Evolutionary conservation across 2,329 filamentous ascomycete genomes (phyloP).

Genomic region (Hirsutella rhossiliensis): DNA sequence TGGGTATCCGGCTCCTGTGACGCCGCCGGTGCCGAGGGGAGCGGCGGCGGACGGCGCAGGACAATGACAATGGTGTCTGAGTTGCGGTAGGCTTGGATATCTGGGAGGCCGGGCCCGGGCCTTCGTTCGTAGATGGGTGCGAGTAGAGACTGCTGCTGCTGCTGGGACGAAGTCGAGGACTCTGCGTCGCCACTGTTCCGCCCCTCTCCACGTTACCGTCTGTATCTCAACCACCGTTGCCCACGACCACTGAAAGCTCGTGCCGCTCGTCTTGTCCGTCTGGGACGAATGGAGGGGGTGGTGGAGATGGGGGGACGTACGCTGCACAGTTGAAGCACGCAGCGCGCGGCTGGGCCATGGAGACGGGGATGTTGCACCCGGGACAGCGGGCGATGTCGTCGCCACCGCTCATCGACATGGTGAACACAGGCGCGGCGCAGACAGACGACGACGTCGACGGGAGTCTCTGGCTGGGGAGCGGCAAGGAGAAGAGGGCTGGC

Average conservation of each 20-base stretch:
- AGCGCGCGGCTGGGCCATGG: constrained; percentile 5
- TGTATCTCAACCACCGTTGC: too few relatives aligned
- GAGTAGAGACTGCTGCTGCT: background rate
- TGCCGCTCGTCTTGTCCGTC: too few relatives aligned
- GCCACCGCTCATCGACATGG: background rate
- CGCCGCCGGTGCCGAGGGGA: too few relatives aligned
- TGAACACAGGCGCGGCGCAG: too few relatives aligned
- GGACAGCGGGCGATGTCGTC: constrained; percentile 7
- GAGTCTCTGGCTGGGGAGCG: too few relatives aligned
- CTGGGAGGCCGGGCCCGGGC: background rate
- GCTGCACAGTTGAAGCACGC: constrained; percentile 9
- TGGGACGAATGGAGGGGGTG: background rate
- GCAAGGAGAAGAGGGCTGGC: too few relatives aligned
- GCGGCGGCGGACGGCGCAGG: background rate
- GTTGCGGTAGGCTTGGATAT: background rate
- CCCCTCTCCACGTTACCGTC: too few relatives aligned
- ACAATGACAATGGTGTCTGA: background rate
- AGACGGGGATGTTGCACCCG: constrained; percentile 8
- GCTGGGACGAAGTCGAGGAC: background rate
- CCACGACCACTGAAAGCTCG: too few relatives aligned
- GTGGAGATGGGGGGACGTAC: constrained; percentile 2
- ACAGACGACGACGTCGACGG: too few relatives aligned
- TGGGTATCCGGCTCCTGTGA: too few relatives aligned
- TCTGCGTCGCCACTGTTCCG: too few relatives aligned
- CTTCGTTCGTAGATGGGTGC: background rate